phyloP scores from a whole-genome alignment of 2,329 filamentous ascomycete genomes.

The Thelonectria blattea region DNA sequence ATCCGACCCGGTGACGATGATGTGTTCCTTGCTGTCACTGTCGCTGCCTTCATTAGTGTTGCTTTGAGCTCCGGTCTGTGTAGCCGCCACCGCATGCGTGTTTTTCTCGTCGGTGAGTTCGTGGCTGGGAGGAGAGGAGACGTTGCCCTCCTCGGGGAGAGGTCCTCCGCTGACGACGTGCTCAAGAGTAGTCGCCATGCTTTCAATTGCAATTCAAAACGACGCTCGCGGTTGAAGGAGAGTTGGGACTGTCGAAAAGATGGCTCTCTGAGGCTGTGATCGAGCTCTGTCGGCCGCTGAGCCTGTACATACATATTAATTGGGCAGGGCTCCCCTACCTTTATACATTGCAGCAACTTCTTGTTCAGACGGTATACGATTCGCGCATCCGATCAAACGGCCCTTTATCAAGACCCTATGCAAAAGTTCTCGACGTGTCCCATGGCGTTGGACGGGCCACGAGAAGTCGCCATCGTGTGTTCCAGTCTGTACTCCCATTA shows the following conservation, averaged over 20 bases:
- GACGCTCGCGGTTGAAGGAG: not conserved
- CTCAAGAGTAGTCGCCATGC: not conserved
- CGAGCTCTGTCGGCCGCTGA: no score
- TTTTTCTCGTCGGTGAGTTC: slow-evolving; percentile 26
- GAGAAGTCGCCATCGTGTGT: not conserved
- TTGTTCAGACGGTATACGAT: not conserved
- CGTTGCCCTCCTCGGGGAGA: slow-evolving; percentile 36
- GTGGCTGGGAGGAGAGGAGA: slow-evolving; percentile 28
- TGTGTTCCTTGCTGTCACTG: slow-evolving; percentile 47
- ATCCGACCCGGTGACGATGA: slow-evolving; percentile 60
- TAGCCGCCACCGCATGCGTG: slow-evolving; percentile 3
- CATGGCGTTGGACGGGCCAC: not conserved
- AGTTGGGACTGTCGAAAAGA: not conserved
- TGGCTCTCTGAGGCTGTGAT: no score
- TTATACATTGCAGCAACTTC: not conserved
- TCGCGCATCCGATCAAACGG: not conserved
- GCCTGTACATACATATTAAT: no score
- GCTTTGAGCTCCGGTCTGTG: slow-evolving; percentile 15
- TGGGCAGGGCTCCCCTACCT: not conserved
- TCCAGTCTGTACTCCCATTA: not conserved
- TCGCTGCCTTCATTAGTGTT: slow-evolving; percentile 41
- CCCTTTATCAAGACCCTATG: not conserved
- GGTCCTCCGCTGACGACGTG: slow-evolving; percentile 2
- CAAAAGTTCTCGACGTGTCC: not conserved
- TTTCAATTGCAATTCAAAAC: not conserved